phyloP scores from a whole-genome alignment of 2,329 filamentous ascomycete species.

The Penicillium sp. region DNA sequence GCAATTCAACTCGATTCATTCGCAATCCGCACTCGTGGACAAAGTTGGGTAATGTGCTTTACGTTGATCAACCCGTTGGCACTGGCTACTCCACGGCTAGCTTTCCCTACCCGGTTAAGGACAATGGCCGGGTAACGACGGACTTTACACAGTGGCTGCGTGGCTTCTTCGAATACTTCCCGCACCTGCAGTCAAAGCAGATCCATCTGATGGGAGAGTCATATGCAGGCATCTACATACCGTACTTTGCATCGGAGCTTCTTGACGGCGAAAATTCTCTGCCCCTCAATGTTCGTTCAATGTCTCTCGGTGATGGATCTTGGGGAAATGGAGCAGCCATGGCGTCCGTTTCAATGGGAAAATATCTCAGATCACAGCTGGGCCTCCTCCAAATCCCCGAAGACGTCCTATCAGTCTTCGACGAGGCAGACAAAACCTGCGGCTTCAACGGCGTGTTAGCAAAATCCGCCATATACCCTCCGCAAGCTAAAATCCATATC shows the following conservation, averaged over 20 bases:
- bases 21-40: slow-evolving; percentile 33
- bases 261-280: slow-evolving; percentile 28
- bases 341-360: slow-evolving; percentile 31
- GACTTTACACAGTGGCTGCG: slow-evolving; percentile 36
- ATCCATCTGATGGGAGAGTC: slow-evolving; percentile 42
- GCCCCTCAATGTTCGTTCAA: slow-evolving; percentile 35
- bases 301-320: slow-evolving; percentile 39
- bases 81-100: slow-evolving; percentile 38
- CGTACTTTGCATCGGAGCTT: slow-evolving; percentile 38
- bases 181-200: slow-evolving; percentile 32
- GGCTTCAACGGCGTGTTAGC: slow-evolving; percentile 33
- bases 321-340: slow-evolving; percentile 40
- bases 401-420: slow-evolving; percentile 32
- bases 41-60: slow-evolving; percentile 36
- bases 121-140: slow-evolving; percentile 31
- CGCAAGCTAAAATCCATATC: slow-evolving; percentile 31
- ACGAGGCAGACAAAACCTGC: slow-evolving; percentile 33
- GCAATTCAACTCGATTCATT: slow-evolving; percentile 27
- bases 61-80: slow-evolving; percentile 41
- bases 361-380: slow-evolving; percentile 31
- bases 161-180: slow-evolving; percentile 33
- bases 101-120: slow-evolving; percentile 27
- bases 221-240: slow-evolving; percentile 41
- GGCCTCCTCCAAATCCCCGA: slow-evolving; percentile 27
- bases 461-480: slow-evolving; percentile 32